Evolutionary conservation across 805 yeast genomes (phyloP), one percentile per base, ranked within the genome.

Genomic region (Saccharomycopsis amapae): DNA sequence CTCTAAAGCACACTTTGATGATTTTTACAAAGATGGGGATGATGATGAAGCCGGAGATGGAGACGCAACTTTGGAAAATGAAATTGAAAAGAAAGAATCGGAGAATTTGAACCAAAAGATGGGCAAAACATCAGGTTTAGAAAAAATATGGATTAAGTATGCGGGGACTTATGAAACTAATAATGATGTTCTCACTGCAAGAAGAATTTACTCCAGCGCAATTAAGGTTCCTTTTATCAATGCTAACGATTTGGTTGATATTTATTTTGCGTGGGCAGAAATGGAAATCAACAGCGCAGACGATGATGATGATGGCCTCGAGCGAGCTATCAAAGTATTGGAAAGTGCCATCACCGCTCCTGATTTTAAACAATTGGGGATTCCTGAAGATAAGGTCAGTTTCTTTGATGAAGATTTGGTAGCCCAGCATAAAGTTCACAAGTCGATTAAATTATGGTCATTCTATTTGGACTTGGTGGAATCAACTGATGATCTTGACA

Each of bases 181-280:
- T 38, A 66, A 66, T 0, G 87, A 85, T 53, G 52, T 71, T 9
- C 66, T 65, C 15, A 75, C 84, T 0, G 87, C 89, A 1, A 63
- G 83, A 51, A 66, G 73, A 15, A 72, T 88, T 4, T 75, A 72
- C 45, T 75, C 77, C 31, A 79, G 79, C 40, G 81, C 90, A 0
- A 65, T 77, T 1, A 77, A 78, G 45, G 89, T 88, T 0, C 89
- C 88, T 4, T 87, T 72, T 62, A 71, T 66, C 22, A 62, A 70
- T 13, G 63, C 77, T 0, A 74, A 75, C 19, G 96, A 87, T 49
- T 62, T 87, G 18, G 84, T 80, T 2, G 72, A 72, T 2, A 60
- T 89, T 5, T 85, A 87, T 74, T 64, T 76, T n/a, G 72, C 71
- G 15, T 89, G 96, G 96, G 69, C 82, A 4, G 83, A 83, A 46